Conservation (phyloP, 371 early-diverging fungal genomes). For the Paraphysoderma sedebokerense region DNA sequence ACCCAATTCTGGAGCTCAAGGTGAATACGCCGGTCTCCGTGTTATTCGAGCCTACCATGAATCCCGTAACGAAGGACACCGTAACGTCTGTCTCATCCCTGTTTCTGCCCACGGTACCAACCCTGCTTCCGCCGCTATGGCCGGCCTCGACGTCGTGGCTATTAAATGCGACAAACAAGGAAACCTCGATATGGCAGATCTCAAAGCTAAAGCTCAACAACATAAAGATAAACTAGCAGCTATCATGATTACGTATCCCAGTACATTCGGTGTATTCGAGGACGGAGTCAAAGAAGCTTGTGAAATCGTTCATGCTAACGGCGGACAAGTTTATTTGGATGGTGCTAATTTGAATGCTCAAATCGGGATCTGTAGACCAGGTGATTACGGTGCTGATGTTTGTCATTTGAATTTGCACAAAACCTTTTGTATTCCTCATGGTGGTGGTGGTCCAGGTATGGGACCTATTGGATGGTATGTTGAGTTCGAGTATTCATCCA, state of each 20-base stretch:
- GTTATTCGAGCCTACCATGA: conserved; percentile 79
- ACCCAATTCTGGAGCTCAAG: conserved; percentile 96
- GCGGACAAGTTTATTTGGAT: conserved; percentile 98
- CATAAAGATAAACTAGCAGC: conserved; percentile 69
- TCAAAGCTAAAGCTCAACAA: conserved; percentile 69
- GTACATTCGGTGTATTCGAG: conserved; percentile 95
- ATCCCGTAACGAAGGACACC: conserved; percentile 57
- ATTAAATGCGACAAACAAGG: conserved; percentile 81
- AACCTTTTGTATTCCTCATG: conserved; percentile 96
- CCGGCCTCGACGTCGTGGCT: conserved; percentile 80
- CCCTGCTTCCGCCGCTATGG: conserved; percentile 96
- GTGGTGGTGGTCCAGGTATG: conserved; percentile 96
- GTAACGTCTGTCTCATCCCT: conserved; percentile 88
- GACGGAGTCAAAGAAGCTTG: conserved; percentile 68
- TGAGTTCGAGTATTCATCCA: neutral
- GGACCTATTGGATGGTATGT: conserved; percentile 84
- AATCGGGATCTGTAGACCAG: conserved; percentile 87
- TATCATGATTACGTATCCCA: conserved; percentile 95
- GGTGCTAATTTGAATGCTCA: conserved; percentile 98
- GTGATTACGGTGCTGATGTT: conserved; percentile 92
- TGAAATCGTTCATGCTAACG: conserved; percentile 67
- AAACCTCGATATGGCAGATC: conserved; percentile 75
- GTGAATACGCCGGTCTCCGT: conserved; percentile 91
- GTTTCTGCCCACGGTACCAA: conserved; percentile 97
- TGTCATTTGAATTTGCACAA: conserved; percentile 97